A percentile compares a stretch with the other conserved stretches of the same genome.
phyloP scores from a whole-genome alignment of 768 basidiomycete genomes.

The Mycena polygramma region DNA sequence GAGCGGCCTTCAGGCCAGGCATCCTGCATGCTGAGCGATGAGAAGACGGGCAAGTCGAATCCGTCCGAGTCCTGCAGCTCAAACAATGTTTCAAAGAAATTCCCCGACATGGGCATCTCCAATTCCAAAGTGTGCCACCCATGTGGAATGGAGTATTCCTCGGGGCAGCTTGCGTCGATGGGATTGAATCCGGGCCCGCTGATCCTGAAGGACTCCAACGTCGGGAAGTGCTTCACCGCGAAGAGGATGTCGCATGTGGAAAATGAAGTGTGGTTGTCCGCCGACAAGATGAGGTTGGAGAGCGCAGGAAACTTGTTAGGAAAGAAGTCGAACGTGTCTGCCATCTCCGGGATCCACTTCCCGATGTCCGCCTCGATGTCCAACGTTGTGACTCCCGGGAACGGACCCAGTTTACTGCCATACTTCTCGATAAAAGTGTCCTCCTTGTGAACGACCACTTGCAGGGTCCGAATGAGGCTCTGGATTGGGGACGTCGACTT shows the following conservation, averaged over 20 bases:
- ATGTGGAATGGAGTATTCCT: constrained; percentile 1
- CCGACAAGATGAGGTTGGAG: background rate
- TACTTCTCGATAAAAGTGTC: background rate
- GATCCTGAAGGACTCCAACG: background rate
- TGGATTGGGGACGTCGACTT: constrained; percentile 2
- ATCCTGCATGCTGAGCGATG: constrained; percentile 10
- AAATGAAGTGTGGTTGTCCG: background rate
- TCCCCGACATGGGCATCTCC: background rate
- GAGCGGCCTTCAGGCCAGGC: constrained; percentile 16
- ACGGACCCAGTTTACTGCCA: background rate
- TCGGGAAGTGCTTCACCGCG: background rate
- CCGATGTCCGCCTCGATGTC: background rate
- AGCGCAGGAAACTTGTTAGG: constrained; percentile 11
- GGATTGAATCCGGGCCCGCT: background rate
- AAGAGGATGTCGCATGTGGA: constrained; percentile 6
- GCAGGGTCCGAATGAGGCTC: background rate
- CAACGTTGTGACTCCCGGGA: constrained; percentile 2
- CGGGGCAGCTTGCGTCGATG: background rate
- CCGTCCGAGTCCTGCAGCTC: background rate
- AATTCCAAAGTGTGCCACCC: background rate
- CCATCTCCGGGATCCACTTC: background rate
- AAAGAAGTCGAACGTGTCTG: background rate
- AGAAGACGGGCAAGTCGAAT: constrained; percentile 1
- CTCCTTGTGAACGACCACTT: background rate
- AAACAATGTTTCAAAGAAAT: constrained; percentile 14